Evolutionary conservation across 2,329 filamentous ascomycete genomes (phyloP).

Genomic region (Botrytis galanthina): DNA sequence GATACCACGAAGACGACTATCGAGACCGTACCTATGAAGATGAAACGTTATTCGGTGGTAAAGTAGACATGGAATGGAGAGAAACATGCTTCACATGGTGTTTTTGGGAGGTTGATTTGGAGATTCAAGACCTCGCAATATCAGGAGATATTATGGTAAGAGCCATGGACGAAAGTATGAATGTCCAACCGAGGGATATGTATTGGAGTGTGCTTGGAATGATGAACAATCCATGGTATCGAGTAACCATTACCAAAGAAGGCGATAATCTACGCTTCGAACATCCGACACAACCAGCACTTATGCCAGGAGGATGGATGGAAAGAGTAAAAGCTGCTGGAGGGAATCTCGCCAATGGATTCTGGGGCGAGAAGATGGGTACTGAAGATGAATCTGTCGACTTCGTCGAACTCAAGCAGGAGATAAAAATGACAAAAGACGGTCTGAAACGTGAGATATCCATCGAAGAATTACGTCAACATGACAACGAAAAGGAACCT

Average conservation of each 20-base stretch:
- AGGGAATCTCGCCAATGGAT: constrained; percentile 75
- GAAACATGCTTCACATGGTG: constrained; percentile 89
- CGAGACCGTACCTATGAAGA: constrained; percentile 57
- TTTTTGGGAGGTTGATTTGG: constrained; percentile 77
- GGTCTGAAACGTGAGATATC: constrained; percentile 61
- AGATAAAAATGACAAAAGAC: constrained; percentile 76
- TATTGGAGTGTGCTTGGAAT: constrained; percentile 94
- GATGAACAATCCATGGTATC: constrained; percentile 98
- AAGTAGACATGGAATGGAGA: constrained; percentile 76
- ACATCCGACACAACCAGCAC: constrained; percentile 79
- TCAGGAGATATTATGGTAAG: constrained; percentile 76
- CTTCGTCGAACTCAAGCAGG: constrained; percentile 53
- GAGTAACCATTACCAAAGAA: constrained; percentile 72
- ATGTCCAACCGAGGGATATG: constrained; percentile 85
- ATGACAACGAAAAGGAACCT: constrained; percentile 62
- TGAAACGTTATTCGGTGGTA: constrained; percentile 69
- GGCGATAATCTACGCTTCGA: constrained; percentile 69
- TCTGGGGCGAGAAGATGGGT: constrained; percentile 74
- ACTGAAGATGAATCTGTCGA: constrained; percentile 48
- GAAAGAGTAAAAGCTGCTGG: constrained; percentile 81
- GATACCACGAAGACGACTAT: constrained; percentile 84
- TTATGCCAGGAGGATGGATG: constrained; percentile 88
- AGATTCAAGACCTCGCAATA: constrained; percentile 57
- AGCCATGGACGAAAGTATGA: constrained; percentile 88
- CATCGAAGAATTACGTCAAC: constrained; percentile 68